These are phyloP conservation scores for Serendipita vermifera DNA, from an alignment of 768 basidiomycete species.

Conservation along the genomic window DNA sequence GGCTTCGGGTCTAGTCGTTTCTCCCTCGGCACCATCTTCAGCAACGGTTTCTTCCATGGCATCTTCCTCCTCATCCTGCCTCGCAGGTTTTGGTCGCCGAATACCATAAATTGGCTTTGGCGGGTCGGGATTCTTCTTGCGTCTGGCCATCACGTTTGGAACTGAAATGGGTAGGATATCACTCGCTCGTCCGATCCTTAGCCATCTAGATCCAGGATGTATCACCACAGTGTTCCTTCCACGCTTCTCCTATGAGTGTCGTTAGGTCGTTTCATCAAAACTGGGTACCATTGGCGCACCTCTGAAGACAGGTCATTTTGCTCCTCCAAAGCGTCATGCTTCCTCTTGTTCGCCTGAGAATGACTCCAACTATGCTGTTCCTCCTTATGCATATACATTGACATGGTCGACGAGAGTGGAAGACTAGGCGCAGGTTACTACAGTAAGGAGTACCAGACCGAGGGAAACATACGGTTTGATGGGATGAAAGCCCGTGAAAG, in stretches of 20 bases:
- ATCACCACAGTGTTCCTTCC: constrained; percentile 69
- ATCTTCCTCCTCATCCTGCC: constrained; percentile 49
- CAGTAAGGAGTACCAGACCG: neutral
- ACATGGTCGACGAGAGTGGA: neutral
- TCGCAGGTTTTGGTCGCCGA: constrained; percentile 44
- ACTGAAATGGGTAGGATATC: constrained; percentile 60
- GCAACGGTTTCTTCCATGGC: neutral
- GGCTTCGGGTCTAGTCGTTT: neutral
- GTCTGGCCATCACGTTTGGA: constrained; percentile 62
- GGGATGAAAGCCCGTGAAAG: constrained; percentile 11
- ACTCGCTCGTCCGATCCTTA: constrained; percentile 63
- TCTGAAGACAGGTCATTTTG: neutral
- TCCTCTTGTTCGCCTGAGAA: neutral
- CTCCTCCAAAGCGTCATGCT: neutral
- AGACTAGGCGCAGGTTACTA: neutral
- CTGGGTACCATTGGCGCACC: too few relatives aligned
- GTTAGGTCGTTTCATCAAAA: too few relatives aligned
- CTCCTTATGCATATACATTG: constrained; percentile 5
- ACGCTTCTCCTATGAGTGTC: constrained; percentile 37
- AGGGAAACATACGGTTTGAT: constrained; percentile 16
- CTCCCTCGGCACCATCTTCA: neutral
- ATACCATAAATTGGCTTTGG: constrained; percentile 36
- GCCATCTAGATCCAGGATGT: constrained; percentile 61
- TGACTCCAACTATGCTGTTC: constrained; percentile 7
- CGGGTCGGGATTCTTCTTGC: constrained; percentile 35